Percentiles rank a stretch among this genome's conserved stretches.
Evolutionary conservation across 805 yeast genomes (phyloP).

Genomic region (Hanseniaspora meyeri): DNA sequence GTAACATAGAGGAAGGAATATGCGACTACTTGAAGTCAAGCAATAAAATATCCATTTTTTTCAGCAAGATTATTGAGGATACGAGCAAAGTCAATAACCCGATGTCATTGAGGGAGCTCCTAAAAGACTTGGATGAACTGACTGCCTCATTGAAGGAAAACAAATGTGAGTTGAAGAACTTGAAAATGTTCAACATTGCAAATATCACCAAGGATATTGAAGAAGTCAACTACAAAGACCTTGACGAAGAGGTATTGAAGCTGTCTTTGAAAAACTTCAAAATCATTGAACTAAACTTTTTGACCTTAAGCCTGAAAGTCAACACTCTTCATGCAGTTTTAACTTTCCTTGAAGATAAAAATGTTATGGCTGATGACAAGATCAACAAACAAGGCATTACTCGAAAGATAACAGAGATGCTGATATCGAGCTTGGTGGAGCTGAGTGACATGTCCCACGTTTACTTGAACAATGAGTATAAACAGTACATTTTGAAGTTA

Average conservation of each 20-base stretch:
- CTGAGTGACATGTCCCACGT: constrained; percentile 6
- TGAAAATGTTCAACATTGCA: background rate
- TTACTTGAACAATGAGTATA: constrained; percentile 6
- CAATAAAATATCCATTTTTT: background rate
- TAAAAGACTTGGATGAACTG: background rate
- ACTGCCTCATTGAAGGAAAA: background rate
- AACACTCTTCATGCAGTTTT: constrained; percentile 4
- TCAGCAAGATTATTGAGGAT: background rate
- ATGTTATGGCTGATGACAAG: background rate
- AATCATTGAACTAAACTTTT: constrained; percentile 9
- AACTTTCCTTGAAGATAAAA: background rate
- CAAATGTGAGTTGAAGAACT: background rate
- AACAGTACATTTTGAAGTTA: constrained; percentile 1
- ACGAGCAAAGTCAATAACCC: constrained; percentile 1
- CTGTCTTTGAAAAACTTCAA: constrained; percentile 1
- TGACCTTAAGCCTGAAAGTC: background rate
- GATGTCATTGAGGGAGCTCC: background rate
- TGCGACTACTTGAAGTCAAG: constrained; percentile 4
- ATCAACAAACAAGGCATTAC: background rate
- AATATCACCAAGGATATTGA: constrained; percentile 6
- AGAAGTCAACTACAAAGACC: constrained; percentile 1
- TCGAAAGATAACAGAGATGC: background rate
- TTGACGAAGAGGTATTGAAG: background rate
- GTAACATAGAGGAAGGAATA: background rate
- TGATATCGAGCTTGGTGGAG: background rate